phyloP scores from a whole-genome alignment of 805 yeast species.

The Debaryomyces castellii region DNA sequence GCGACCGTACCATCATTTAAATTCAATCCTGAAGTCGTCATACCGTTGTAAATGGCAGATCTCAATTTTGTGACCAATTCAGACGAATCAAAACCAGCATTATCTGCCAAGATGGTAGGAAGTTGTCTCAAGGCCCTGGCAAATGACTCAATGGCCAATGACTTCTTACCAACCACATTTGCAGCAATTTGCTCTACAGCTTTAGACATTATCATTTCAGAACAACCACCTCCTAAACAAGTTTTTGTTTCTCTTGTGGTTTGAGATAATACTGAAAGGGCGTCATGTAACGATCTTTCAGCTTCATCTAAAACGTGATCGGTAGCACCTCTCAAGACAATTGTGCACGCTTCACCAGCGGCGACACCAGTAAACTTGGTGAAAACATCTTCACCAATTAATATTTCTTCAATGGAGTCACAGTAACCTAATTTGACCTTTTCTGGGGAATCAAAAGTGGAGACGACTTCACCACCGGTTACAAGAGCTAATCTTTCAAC shows the following conservation, averaged over 20 bases:
- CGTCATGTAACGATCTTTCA: constrained; percentile 76
- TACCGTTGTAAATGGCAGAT: constrained; percentile 88
- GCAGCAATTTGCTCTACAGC: constrained; percentile 94
- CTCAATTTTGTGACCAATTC: constrained; percentile 89
- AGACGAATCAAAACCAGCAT: constrained; percentile 94
- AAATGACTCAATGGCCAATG: constrained; percentile 91
- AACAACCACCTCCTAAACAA: constrained; percentile 91
- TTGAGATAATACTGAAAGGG: constrained; percentile 90
- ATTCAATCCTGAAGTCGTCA: constrained; percentile 88
- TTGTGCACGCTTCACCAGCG: constrained; percentile 94
- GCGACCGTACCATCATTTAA: constrained; percentile 80
- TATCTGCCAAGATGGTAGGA: constrained; percentile 94
- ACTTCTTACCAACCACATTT: constrained; percentile 87
- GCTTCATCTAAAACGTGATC: constrained; percentile 49
- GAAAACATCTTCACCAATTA: constrained; percentile 90
- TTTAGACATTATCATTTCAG: constrained; percentile 88
- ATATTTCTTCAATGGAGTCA: constrained; percentile 84
- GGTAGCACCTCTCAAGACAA: constrained; percentile 71
- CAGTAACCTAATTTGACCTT: constrained; percentile 84
- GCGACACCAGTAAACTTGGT: constrained; percentile 93
- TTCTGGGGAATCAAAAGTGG: constrained; percentile 93
- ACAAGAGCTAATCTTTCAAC: constrained; percentile 94
- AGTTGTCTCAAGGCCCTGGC: constrained; percentile 92
- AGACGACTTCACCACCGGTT: constrained; percentile 97
- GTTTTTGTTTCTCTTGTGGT: constrained; percentile 92